Conservation (phyloP, 371 early-diverging fungal species). For the Mycotypha africana region DNA sequence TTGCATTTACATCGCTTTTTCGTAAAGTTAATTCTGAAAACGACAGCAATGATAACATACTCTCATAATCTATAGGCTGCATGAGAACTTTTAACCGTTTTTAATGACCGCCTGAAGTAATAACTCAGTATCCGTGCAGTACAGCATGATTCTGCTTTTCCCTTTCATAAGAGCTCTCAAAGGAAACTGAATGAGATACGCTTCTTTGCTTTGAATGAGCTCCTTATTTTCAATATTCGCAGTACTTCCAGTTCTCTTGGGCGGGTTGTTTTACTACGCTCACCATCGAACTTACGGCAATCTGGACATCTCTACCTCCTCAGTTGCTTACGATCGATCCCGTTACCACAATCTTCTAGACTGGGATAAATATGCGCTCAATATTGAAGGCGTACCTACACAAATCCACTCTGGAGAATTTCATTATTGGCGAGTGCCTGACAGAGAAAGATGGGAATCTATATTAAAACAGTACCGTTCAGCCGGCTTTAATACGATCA, state of each 20-base stretch:
- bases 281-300: constrained; percentile 45
- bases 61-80: no score
- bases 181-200: no score
- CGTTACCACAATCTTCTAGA: constrained; percentile 48
- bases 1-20: no score
- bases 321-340: constrained; percentile 53
- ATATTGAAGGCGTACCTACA: constrained; percentile 57
- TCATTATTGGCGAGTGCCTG: constrained; percentile 78
- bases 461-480: constrained; percentile 66
- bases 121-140: no score
- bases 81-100: not conserved
- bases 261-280: constrained; percentile 30
- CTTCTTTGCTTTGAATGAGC: no score
- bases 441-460: constrained; percentile 49
- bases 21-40: no score
- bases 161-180: no score
- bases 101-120: no score
- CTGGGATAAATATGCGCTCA: constrained; percentile 60
- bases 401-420: constrained; percentile 71
- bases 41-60: no score
- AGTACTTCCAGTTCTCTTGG: constrained; percentile 27
- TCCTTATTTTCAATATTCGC: constrained; percentile 39
- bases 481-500: constrained; percentile 73
- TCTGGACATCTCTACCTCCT: constrained; percentile 46
- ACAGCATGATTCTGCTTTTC: no score